Percentiles rank a stretch among this genome's conserved stretches.
Evolutionary conservation across 1,284 basidiomycete species (phyloP).

Genomic region (Malassezia sympodialis): DNA sequence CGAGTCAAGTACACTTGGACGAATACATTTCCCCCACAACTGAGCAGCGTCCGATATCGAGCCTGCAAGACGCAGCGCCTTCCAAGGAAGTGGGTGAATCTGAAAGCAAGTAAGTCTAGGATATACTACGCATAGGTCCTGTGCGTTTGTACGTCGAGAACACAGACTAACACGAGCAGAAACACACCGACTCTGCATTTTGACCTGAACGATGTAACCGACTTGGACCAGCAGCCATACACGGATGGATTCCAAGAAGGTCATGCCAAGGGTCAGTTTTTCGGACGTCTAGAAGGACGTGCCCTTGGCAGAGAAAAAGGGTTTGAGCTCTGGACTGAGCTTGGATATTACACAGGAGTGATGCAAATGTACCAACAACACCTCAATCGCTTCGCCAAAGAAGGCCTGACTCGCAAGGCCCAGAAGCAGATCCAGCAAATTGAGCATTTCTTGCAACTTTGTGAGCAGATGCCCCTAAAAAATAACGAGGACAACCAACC

Average conservation of each 20-base stretch:
- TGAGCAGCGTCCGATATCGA: neutral
- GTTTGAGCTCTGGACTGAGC: conserved; percentile 91
- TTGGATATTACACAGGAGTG: conserved; percentile 82
- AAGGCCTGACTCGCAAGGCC: conserved; percentile 25
- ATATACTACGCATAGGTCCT: neutral
- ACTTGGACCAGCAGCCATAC: conserved; percentile 54
- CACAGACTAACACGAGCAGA: neutral
- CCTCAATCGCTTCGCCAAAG: conserved; percentile 3
- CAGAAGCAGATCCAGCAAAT: conserved; percentile 57
- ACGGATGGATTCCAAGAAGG: conserved; percentile 67
- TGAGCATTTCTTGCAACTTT: conserved; percentile 57
- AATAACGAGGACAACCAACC: conserved; percentile 45
- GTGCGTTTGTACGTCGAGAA: neutral
- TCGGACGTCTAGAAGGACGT: conserved; percentile 84
- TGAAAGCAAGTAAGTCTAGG: neutral
- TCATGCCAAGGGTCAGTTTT: conserved; percentile 69
- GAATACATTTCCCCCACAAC: neutral
- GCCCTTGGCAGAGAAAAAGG: conserved; percentile 79
- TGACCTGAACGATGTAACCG: conserved; percentile 29
- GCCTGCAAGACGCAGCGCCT: neutral
- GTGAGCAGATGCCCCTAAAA: conserved; percentile 62
- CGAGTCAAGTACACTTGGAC: neutral
- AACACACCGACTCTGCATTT: conserved; percentile 6
- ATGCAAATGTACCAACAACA: conserved; percentile 58
- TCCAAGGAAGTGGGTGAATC: neutral